A percentile compares a stretch with the other conserved stretches of the same genome.
Evolutionary conservation across 2,329 filamentous ascomycete species (phyloP).

Genomic region (Neonectria magnoliae): DNA sequence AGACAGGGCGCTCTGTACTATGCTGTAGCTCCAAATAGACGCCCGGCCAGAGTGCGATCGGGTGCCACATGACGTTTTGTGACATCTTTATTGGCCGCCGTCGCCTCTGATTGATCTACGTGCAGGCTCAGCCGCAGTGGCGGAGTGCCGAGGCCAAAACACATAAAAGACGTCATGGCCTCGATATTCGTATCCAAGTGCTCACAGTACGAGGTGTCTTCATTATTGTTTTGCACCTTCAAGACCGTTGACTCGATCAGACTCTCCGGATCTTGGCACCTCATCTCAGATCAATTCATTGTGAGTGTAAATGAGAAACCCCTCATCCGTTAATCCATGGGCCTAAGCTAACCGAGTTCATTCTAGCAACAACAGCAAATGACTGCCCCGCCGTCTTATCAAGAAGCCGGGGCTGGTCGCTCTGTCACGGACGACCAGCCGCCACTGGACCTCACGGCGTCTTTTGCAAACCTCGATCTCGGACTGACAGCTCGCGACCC

Average conservation of each 20-base stretch:
- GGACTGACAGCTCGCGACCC: slow-evolving; percentile 19
- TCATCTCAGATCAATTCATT: neutral
- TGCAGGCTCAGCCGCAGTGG: slow-evolving; percentile 17
- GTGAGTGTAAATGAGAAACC: too few relatives aligned
- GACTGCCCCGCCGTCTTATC: slow-evolving; percentile 15
- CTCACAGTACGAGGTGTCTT: too few relatives aligned
- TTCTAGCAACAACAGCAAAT: neutral
- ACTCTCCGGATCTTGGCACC: neutral
- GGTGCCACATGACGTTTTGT: neutral
- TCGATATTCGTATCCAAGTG: neutral
- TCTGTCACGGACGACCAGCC: neutral
- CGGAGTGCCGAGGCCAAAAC: slow-evolving; percentile 6
- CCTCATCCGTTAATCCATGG: too few relatives aligned
- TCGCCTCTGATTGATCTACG: neutral
- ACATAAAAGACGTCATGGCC: neutral
- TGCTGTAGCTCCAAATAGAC: neutral
- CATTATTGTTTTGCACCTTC: neutral
- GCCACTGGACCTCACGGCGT: slow-evolving; percentile 15
- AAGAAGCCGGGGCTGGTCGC: neutral
- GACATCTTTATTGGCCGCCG: neutral
- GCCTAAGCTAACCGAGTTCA: neutral
- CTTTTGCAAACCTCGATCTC: slow-evolving; percentile 31
- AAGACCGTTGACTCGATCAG: neutral
- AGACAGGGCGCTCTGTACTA: neutral
- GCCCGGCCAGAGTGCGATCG: neutral